Evolutionary conservation across 768 basidiomycete species (phyloP), one percentile per base, ranked within the genome.

Genomic region (Cubamyces lactineus): DNA sequence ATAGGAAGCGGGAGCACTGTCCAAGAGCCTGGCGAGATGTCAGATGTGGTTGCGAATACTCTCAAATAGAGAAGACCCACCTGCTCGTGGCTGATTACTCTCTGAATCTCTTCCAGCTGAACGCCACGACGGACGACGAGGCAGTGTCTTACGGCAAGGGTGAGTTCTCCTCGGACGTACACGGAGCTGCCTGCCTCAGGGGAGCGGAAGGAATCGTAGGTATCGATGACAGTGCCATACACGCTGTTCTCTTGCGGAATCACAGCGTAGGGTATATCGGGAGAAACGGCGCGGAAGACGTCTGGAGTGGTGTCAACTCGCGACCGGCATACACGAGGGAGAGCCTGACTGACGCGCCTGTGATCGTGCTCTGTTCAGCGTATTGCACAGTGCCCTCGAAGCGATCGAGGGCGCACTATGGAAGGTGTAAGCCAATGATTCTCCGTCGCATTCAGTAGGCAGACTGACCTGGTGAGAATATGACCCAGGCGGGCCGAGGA

Each of bases 211-310:
- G 76, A 63, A 68, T 91, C 86, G 68, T 89, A 92, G 1, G 89
- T 89, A 72, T 94, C 91, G 21, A 84, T 74, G 7, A 94, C 91
- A 17, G 76, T 78, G 12, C 91, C 91, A 66, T 86, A 87, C 39
- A 84, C 88, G 16, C 85, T 85, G 67, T 94, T 94, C 73, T 94
- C 91, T 71, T 90, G 88, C 21, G 91, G 91, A 28, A 92, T 78
- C n/a, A 93, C 79, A 24, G 83, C 91, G 50, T 84, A 78, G 24
- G 80, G 79, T 34, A 75, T 69, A 6, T 70, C 70, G 12, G 75
- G 58, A 6, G 82, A 79, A 42, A 92, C 72, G 17, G 80, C 73
- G 46, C 79, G 70, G 62, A 88, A 86, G 23, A 87, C 85, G 61
- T 82, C 91, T 93, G 70, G 8, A 19, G n/a, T n/a, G 3, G 15